These are phyloP conservation scores for Hymenoscyphus infarciens DNA, from an alignment of 2,329 filamentous ascomycete genomes.

Conservation along the genomic window DNA sequence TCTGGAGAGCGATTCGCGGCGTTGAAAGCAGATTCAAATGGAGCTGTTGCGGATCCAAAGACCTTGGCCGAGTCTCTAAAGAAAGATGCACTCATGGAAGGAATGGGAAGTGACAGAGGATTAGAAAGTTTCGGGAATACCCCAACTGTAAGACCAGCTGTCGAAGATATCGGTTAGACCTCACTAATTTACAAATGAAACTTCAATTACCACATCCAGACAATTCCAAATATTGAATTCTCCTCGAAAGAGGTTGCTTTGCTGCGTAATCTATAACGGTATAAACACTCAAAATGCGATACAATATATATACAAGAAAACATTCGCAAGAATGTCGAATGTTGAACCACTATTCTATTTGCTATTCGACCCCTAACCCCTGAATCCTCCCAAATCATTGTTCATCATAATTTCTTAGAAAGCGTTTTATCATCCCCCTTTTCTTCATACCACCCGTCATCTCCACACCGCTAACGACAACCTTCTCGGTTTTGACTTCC, in stretches of 20 bases:
- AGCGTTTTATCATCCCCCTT: neutral
- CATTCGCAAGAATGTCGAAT: neutral
- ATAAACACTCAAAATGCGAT: neutral
- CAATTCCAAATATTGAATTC: neutral
- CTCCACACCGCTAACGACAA: neutral
- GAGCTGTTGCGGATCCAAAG: conserved; percentile 30
- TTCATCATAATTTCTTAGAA: neutral
- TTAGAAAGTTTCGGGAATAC: conserved; percentile 41
- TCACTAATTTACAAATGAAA: neutral
- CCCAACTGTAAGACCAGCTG: conserved; percentile 30
- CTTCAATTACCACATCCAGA: neutral
- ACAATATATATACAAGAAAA: neutral
- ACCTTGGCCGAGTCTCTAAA: conserved; percentile 16
- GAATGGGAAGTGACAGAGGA: conserved; percentile 31
- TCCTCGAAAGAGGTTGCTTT: neutral
- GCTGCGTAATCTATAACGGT: neutral
- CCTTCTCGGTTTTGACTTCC: neutral
- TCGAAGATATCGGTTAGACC: conserved; percentile 33
- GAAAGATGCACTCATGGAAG: conserved; percentile 12
- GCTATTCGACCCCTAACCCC: neutral
- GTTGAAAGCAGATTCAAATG: conserved; percentile 47
- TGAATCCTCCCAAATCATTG: neutral
- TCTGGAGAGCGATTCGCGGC: conserved; percentile 69
- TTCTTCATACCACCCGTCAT: neutral
- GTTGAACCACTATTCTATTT: neutral